These are phyloP conservation scores for Fistulifera solaris DNA, from an alignment of 108 stramenopile genomes.

Conservation along the genomic window DNA sequence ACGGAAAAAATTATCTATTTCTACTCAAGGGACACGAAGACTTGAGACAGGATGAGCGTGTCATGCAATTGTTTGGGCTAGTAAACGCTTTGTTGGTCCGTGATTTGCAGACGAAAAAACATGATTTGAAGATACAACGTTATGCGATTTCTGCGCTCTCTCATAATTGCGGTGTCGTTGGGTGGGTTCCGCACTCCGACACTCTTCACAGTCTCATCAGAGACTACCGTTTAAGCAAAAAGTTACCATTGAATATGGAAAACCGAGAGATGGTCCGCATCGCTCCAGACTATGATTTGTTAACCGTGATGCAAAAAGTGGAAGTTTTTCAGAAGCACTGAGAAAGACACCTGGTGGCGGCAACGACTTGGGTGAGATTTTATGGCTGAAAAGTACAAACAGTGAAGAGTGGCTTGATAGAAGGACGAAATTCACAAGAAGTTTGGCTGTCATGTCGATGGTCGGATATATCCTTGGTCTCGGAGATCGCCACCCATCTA, in stretches of 20 bases:
- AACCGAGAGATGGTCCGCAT: slow-evolving; percentile 87
- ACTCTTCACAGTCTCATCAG: slow-evolving; percentile 94
- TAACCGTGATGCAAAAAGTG: slow-evolving; percentile 96
- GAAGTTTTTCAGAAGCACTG: slow-evolving; percentile 94
- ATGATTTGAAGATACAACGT: slow-evolving; percentile 91
- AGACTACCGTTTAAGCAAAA: slow-evolving; percentile 85
- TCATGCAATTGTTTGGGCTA: slow-evolving; percentile 98
- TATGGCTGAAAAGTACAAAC: slow-evolving; percentile 94
- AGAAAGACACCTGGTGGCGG: slow-evolving; percentile 77
- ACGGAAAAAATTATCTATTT: slow-evolving; percentile 95
- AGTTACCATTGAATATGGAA: slow-evolving; percentile 90
- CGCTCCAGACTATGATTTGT: slow-evolving; percentile 85
- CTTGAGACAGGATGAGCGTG: slow-evolving; percentile 98
- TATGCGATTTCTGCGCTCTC: slow-evolving; percentile 95
- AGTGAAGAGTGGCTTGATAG: slow-evolving; percentile 97
- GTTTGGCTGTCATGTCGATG: slow-evolving; percentile 98
- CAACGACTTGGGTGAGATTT: slow-evolving; percentile 90
- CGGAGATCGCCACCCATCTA: slow-evolving; percentile 89
- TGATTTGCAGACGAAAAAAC: slow-evolving; percentile 86
- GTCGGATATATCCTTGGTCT: slow-evolving; percentile 96
- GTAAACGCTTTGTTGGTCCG: slow-evolving; percentile 96
- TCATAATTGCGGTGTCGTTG: slow-evolving; percentile 95
- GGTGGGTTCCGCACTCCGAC: slow-evolving; percentile 98
- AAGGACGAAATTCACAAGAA: slow-evolving; percentile 91
- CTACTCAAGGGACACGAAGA: slow-evolving; percentile 99